Conservation (phyloP, 2,329 filamentous ascomycete genomes). For the Rhytidhysteron rufulum region DNA sequence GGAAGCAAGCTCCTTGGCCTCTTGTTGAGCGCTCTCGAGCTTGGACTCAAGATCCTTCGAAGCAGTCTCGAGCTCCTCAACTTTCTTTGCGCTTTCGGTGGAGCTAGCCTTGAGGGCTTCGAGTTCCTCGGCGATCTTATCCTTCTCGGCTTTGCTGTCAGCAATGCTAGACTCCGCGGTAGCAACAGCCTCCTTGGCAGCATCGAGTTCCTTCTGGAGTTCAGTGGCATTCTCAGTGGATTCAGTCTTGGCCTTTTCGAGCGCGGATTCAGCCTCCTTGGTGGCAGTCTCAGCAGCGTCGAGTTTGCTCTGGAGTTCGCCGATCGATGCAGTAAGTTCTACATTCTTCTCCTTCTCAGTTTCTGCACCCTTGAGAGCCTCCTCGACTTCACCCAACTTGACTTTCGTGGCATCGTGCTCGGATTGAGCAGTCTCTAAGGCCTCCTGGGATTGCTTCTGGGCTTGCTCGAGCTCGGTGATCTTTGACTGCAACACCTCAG, state of each 20-base stretch:
- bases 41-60: constrained; percentile 5
- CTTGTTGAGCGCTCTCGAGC: constrained; percentile 4
- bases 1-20: constrained; percentile 5
- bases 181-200: background rate
- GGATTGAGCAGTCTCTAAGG: constrained; percentile 4
- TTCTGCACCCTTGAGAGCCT: constrained; percentile 7
- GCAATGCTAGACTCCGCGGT: constrained; percentile 1
- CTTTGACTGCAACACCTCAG: constrained; percentile 21
- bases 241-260: constrained; percentile 9
- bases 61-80: constrained; percentile 4
- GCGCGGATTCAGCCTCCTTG: constrained; percentile 2
- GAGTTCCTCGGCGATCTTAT: too few species aligned
- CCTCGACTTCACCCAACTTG: constrained; percentile 6
- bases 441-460: background rate
- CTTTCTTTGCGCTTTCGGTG: background rate
- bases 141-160: constrained; percentile 7
- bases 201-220: constrained; percentile 5
- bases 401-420: constrained; percentile 11
- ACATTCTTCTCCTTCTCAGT: constrained; percentile 5
- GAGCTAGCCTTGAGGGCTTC: constrained; percentile 9
- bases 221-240: constrained; percentile 7
- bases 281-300: background rate
- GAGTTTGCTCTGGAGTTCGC: constrained; percentile 4
- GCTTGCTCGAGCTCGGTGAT: constrained; percentile 13
- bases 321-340: constrained; percentile 13